phyloP scores from a whole-genome alignment of 352 stramenopile species.

The Aphanomyces invadans region DNA sequence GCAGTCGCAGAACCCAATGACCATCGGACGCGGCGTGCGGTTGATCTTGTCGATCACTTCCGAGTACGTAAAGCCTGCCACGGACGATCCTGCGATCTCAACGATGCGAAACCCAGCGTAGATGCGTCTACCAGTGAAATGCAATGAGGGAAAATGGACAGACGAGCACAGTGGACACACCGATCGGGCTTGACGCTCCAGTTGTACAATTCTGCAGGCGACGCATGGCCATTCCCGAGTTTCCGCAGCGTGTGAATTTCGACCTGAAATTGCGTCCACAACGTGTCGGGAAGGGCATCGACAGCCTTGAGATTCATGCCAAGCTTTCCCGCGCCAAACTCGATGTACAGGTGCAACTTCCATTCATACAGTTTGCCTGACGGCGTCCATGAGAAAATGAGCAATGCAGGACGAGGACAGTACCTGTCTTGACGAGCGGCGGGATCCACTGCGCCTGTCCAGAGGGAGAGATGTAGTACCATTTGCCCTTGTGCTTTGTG shows the following conservation, averaged over 20 bases:
- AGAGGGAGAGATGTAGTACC: conserved; percentile 79
- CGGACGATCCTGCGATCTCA: conserved; percentile 63
- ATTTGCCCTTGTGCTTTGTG: conserved; percentile 77
- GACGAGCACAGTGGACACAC: conserved; percentile 26
- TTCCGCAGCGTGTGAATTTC: conserved; percentile 24
- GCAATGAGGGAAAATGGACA: background rate
- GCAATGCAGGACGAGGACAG: background rate
- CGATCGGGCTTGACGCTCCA: conserved; percentile 85
- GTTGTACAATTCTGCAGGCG: conserved; percentile 84
- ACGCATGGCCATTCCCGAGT: conserved; percentile 69
- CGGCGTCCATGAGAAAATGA: background rate
- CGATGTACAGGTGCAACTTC: conserved; percentile 24
- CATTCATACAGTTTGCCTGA: conserved; percentile 14
- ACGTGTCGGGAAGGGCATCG: conserved; percentile 45
- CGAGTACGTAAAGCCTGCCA: conserved; percentile 71
- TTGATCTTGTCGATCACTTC: conserved; percentile 74
- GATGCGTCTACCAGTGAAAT: conserved; percentile 35
- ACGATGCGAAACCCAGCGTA: conserved; percentile 76
- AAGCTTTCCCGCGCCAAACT: conserved; percentile 62
- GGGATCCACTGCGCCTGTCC: conserved; percentile 78
- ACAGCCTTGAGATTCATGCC: conserved; percentile 83
- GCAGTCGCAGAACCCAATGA: conserved; percentile 79
- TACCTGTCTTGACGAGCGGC: conserved; percentile 62
- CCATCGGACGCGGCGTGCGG: conserved; percentile 50
- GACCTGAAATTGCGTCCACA: conserved; percentile 21